These are phyloP conservation scores for Leishmania guyanensis DNA, from an alignment of 208 protist genomes.

Conservation along the genomic window DNA sequence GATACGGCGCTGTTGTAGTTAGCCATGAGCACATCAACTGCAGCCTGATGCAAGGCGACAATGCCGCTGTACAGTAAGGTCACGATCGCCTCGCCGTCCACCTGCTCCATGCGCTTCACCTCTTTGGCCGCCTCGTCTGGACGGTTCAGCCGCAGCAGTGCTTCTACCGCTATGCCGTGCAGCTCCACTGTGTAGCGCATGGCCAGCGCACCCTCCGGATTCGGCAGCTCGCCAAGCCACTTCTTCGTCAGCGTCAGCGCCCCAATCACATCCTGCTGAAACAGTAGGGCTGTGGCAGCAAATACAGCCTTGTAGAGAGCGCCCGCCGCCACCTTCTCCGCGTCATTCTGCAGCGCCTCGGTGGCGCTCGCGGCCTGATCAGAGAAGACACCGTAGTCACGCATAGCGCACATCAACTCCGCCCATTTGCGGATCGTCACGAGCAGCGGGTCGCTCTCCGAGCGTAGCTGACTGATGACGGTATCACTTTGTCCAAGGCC, in stretches of 20 bases:
- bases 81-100: slow-evolving; percentile 81
- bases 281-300: slow-evolving; percentile 53
- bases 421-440: slow-evolving; percentile 58
- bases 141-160: slow-evolving; percentile 71
- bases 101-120: slow-evolving; percentile 77
- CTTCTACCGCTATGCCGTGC: slow-evolving; percentile 62
- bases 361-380: slow-evolving; percentile 23
- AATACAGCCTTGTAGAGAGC: slow-evolving; percentile 51
- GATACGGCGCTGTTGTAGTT: slow-evolving; percentile 51
- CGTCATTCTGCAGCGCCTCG: slow-evolving; percentile 34
- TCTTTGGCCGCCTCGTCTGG: slow-evolving; percentile 72
- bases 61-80: slow-evolving; percentile 73
- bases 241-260: slow-evolving; percentile 59
- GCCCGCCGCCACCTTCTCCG: slow-evolving; percentile 32
- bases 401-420: slow-evolving; percentile 40
- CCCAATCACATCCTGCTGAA: slow-evolving; percentile 38
- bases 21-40: slow-evolving; percentile 28
- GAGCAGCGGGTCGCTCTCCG: slow-evolving; percentile 55
- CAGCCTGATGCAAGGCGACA: slow-evolving; percentile 62
- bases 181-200: slow-evolving; percentile 58
- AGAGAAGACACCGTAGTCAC: slow-evolving; percentile 19
- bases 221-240: slow-evolving; percentile 58
- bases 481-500: slow-evolving; percentile 74
- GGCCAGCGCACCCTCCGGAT: slow-evolving; percentile 24
- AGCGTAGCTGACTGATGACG: slow-evolving; percentile 62